Evolutionary conservation across 73 alveolate genomes (phyloP), one percentile per base, ranked within the genome.

Genomic region (Stentor roeselii): DNA sequence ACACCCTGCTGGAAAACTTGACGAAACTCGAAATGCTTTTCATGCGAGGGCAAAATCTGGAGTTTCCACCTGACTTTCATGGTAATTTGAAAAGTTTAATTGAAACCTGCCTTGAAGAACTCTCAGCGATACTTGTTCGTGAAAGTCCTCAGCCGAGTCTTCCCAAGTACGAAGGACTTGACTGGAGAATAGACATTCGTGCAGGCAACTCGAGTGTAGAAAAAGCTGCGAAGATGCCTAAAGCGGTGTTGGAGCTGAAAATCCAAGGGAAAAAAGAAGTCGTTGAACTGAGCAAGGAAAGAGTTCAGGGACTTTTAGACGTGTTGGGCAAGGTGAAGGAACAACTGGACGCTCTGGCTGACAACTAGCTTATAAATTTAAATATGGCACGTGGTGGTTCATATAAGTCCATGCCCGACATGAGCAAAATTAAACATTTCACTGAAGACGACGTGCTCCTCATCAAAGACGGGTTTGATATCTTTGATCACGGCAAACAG

Each of bases 361-460:
- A 67, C 21, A 50, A 50, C 21, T 50, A 50, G 21, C 21, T 50
- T 11, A 50, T 11, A 11, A 50, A 50, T 50, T 50, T 50, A 50
- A 50, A 50, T 11, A 50, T 50, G 67, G 67, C 67, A 11, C 67
- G 67, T 50, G 67, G 67, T 11, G 67, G 67, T 6, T n/a, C n/a
- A n/a, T 50, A 50, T 50, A 50, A 50, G 67, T 21, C 67, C 21
- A 50, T 50, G 84, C 84, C 74, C n/a, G 84, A 76, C 74, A 15
- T 76, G 36, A 0, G 21, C 0, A 15, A 39, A 37, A 14, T 15
- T 35, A 87, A 87, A 60, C 91, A 90, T 38, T 91, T 91, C 76
- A 91, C 93, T 78, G 93, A 84, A 60, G 93, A 91, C 31, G 96
- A 91, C 83, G 91, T 89, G 41, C 90, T 82, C 39, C 94, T 86